Conservation (phyloP, 2,329 filamentous ascomycete genomes). For the Colletotrichum sp. region DNA sequence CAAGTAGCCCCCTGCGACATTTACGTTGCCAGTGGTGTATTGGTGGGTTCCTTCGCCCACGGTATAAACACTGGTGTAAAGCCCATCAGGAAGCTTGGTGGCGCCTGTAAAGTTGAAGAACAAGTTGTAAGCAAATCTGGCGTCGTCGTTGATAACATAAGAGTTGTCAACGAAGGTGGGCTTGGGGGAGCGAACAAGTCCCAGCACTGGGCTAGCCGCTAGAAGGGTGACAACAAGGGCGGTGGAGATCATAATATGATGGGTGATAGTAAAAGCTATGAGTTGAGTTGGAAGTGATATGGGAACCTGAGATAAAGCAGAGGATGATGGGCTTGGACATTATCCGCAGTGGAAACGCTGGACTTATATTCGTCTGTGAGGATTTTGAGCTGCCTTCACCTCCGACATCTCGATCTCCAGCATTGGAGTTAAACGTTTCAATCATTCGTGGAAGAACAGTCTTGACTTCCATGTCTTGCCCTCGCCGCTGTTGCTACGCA, state of each 20-base stretch:
- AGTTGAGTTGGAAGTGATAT: background rate
- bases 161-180: background rate
- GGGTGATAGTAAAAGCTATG: background rate
- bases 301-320: background rate
- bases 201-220: background rate
- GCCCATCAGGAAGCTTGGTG: background rate
- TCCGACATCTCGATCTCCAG: background rate
- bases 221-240: background rate
- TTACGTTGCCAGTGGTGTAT: constrained; percentile 20
- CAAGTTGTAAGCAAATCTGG: background rate
- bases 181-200: background rate
- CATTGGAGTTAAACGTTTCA: background rate
- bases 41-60: background rate
- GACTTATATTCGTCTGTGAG: background rate
- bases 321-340: background rate
- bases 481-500: accelerated
- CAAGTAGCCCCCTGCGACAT: constrained; percentile 27
- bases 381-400: background rate
- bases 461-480: background rate
- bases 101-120: background rate
- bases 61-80: background rate
- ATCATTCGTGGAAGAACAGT: background rate
- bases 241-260: background rate
- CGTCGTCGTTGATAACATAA: background rate
- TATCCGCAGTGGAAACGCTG: background rate